A percentile compares a stretch with the other conserved stretches of the same genome.
Evolutionary conservation across 2,329 filamentous ascomycete genomes (phyloP).

Genomic region (Botrytis fabae): DNA sequence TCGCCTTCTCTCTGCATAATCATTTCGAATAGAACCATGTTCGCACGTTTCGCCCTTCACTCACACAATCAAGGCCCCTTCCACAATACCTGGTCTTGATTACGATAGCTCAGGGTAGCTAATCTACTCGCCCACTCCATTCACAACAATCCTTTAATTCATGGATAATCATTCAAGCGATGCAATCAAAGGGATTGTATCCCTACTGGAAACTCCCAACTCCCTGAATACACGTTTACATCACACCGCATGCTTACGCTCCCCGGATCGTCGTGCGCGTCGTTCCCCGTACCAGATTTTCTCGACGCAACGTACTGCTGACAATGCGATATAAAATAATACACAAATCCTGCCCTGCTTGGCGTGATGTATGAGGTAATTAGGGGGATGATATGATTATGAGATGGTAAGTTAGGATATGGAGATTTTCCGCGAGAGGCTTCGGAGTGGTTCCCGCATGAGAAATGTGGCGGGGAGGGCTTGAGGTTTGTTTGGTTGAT

Average conservation of each 20-base stretch:
- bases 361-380: background rate
- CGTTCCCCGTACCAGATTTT: background rate
- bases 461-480: background rate
- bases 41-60: constrained; percentile 11
- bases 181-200: background rate
- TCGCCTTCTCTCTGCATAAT: constrained; percentile 10
- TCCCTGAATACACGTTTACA: constrained; percentile 8
- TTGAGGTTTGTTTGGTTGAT: background rate
- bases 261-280: constrained; percentile 15
- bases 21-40: constrained; percentile 5
- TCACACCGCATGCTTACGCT: constrained; percentile 17
- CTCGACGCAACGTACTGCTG: background rate
- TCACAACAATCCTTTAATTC: constrained; percentile 6
- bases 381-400: background rate
- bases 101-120: background rate
- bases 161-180: constrained; percentile 5
- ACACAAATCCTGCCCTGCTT: background rate
- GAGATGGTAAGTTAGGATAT: background rate
- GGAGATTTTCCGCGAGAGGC: constrained; percentile 8
- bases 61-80: background rate
- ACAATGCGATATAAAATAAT: background rate
- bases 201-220: background rate
- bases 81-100: background rate
- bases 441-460: constrained; percentile 9
- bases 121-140: background rate